Conservation (phyloP, 2,329 filamentous ascomycete genomes). For the Fusarium bactridioides region DNA sequence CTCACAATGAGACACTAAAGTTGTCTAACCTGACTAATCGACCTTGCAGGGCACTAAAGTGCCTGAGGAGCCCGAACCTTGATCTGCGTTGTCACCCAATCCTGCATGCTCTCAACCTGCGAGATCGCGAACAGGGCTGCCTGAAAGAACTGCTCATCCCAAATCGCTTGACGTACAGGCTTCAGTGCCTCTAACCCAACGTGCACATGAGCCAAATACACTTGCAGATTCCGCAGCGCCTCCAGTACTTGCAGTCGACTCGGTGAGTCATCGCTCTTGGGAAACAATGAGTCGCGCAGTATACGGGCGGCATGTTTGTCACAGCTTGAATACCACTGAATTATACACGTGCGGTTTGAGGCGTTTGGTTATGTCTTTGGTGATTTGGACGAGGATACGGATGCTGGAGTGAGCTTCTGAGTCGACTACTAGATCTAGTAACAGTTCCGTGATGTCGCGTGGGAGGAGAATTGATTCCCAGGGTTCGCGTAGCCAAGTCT, state of each 20-base stretch:
- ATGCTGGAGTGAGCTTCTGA: background rate
- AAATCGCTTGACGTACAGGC: background rate
- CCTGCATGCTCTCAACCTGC: background rate
- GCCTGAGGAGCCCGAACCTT: background rate
- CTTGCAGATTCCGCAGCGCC: background rate
- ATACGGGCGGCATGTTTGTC: background rate
- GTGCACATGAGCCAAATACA: fast-evolving
- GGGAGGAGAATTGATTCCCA: background rate
- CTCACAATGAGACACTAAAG: too few relatives aligned
- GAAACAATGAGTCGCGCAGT: background rate
- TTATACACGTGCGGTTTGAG: background rate
- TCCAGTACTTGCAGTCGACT: background rate
- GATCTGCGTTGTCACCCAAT: background rate
- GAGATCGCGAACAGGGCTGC: background rate
- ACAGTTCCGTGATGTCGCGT: background rate
- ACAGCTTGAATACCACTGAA: too few relatives aligned
- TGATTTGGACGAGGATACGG: background rate
- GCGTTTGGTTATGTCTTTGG: background rate
- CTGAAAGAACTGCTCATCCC: background rate
- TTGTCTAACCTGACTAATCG: fast-evolving
- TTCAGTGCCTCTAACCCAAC: background rate
- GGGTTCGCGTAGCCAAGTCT: background rate
- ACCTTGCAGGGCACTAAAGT: background rate
- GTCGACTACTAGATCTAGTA: background rate
- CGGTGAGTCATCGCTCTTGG: fast-evolving